phyloP scores from a whole-genome alignment of 208 protist genomes.

The Crithidia thermophila region DNA sequence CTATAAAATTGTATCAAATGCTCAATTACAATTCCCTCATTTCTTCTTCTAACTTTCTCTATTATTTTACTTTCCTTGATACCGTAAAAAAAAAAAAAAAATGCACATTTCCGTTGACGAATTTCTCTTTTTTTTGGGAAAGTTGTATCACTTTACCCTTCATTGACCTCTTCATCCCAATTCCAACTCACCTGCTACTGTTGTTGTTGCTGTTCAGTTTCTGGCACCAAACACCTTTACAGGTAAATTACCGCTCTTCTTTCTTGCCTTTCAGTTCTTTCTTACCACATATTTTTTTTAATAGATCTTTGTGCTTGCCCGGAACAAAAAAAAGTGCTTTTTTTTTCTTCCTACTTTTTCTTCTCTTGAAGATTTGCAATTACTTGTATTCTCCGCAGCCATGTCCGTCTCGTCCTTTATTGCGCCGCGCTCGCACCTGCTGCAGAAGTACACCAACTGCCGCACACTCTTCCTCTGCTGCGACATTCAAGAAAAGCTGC shows the following conservation, averaged over 20 bases:
- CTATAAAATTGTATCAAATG: too few relatives aligned
- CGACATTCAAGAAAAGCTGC: conserved; percentile 63
- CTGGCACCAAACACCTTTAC: too few relatives aligned
- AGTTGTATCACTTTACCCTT: too few relatives aligned
- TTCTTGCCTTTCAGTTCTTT: not conserved
- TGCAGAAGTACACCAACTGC: conserved; percentile 31
- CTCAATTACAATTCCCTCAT: too few relatives aligned
- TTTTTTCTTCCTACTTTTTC: conserved; percentile 8
- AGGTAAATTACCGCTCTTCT: too few relatives aligned
- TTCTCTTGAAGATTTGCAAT: not conserved
- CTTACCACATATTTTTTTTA: not conserved
- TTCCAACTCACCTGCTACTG: not conserved
- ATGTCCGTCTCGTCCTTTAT: conserved; percentile 7
- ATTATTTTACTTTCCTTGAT: too few relatives aligned
- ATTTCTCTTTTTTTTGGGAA: too few relatives aligned
- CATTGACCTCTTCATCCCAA: not conserved
- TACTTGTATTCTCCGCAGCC: too few relatives aligned
- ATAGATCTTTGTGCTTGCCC: not conserved
- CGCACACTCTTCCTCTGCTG: conserved; percentile 63
- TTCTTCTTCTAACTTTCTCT: too few relatives aligned
- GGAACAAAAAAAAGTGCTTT: not conserved
- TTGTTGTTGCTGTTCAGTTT: not conserved
- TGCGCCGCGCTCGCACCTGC: conserved; percentile 18
- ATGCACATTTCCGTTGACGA: too few relatives aligned
- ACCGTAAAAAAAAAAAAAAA: too few relatives aligned